Conservation (phyloP, 768 basidiomycete genomes). For the Suillus paluster region DNA sequence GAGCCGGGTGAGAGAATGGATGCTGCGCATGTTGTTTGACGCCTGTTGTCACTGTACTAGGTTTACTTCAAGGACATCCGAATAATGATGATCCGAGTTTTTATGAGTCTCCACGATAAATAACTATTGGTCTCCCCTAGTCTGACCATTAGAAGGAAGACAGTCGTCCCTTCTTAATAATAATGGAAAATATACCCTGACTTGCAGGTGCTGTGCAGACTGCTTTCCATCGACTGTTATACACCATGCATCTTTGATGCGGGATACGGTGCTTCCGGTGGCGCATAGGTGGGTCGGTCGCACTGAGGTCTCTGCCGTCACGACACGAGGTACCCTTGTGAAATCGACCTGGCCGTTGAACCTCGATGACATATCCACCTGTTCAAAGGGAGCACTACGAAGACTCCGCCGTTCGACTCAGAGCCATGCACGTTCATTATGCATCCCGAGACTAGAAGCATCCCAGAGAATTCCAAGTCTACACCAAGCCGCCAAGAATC, state of each 20-base stretch:
- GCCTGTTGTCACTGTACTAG: background rate
- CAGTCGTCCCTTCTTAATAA: too few species aligned
- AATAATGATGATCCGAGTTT: background rate
- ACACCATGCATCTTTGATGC: background rate
- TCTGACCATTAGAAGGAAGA: too few species aligned
- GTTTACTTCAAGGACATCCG: background rate
- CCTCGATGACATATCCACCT: background rate
- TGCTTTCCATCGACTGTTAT: background rate
- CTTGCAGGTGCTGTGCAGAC: background rate
- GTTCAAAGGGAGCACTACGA: background rate
- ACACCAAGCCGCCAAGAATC: background rate
- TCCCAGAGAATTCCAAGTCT: too few species aligned
- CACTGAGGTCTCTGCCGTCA: background rate
- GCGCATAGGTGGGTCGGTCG: background rate
- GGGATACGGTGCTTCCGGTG: background rate
- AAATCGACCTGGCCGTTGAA: background rate
- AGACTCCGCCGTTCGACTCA: background rate
- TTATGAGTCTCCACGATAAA: background rate
- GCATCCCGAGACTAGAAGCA: background rate
- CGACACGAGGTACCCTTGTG: background rate
- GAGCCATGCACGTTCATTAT: background rate
- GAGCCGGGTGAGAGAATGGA: conserved; percentile 18
- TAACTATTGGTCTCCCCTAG: too few species aligned
- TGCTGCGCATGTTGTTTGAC: conserved; percentile 14
- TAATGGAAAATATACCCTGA: background rate